Percentiles rank a stretch among this genome's conserved stretches.
phyloP scores from a whole-genome alignment of 331 rosid genomes.

The Rhamnella rubrinervis region DNA sequence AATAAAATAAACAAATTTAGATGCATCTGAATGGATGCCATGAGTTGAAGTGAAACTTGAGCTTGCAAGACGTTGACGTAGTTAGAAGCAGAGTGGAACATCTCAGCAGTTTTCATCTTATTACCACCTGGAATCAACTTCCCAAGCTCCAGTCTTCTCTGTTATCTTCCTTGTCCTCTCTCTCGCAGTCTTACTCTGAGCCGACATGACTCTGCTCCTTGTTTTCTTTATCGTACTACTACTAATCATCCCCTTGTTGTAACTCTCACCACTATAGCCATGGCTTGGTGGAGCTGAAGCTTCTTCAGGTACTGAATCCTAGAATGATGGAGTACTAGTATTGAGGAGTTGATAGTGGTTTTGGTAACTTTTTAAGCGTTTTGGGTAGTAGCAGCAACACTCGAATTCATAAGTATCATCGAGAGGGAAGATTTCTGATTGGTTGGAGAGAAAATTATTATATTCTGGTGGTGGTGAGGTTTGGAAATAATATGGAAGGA shows the following conservation, averaged over 20 bases:
- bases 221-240: neutral
- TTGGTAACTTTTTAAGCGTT: conserved; percentile 6
- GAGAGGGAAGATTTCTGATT: neutral
- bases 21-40: conserved; percentile 28
- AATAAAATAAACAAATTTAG: neutral
- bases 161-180: conserved; percentile 78
- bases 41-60: conserved; percentile 54
- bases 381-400: conserved; percentile 10
- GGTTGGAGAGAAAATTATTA: neutral
- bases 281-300: neutral
- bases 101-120: conserved; percentile 91
- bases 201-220: conserved; percentile 29
- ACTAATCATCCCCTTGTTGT: no score
- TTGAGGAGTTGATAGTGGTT: neutral
- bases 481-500: neutral
- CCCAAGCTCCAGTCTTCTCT: conserved; percentile 72
- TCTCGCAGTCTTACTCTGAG: conserved; percentile 70
- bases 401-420: neutral
- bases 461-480: conserved; percentile 2
- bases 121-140: conserved; percentile 68
- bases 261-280: neutral
- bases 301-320: neutral
- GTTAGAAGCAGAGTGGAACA: conserved; percentile 68
- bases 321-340: neutral
- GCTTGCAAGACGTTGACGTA: conserved; percentile 77